Percentiles rank a stretch among this genome's conserved stretches.
Evolutionary conservation across 2,329 filamentous ascomycete species (phyloP).

Genomic region (Orbilia oligospora): DNA sequence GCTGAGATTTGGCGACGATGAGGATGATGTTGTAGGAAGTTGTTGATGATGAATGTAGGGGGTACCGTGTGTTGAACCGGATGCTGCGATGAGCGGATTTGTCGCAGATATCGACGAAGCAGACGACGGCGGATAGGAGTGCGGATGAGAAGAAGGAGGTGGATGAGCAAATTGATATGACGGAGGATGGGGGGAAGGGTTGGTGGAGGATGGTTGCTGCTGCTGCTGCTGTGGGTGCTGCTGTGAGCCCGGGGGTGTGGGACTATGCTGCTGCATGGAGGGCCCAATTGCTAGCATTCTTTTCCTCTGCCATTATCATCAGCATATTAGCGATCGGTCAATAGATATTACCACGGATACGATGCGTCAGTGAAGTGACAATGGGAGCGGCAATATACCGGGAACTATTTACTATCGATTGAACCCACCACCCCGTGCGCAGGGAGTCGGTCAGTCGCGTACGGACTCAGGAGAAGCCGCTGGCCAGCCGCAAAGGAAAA

Average conservation of each 20-base stretch:
- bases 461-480: conserved; percentile 30
- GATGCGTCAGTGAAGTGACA: conserved; percentile 1
- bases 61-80: conserved; percentile 43
- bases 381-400: conserved; percentile 33
- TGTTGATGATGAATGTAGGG: conserved; percentile 55
- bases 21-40: conserved; percentile 41
- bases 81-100: conserved; percentile 31
- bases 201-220: conserved; percentile 34
- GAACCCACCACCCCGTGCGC: conserved; percentile 58
- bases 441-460: conserved; percentile 46
- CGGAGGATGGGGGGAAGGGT: conserved; percentile 53
- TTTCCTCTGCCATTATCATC: conserved; percentile 32
- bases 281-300: conserved; percentile 61
- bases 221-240: conserved; percentile 37
- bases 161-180: conserved; percentile 48
- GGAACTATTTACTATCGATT: conserved; percentile 47
- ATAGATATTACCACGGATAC: neutral
- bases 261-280: conserved; percentile 60
- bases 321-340: conserved; percentile 19
- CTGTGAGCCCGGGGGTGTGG: conserved; percentile 55
- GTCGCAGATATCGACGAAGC: conserved; percentile 26
- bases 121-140: conserved; percentile 37
- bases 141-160: conserved; percentile 31
- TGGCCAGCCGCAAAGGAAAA: conserved; percentile 5
- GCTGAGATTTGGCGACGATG: conserved; percentile 52